A percentile compares a stretch with the other conserved stretches of the same genome.
Conservation (phyloP, 768 basidiomycete genomes). For the Tulasnella sp. region DNA sequence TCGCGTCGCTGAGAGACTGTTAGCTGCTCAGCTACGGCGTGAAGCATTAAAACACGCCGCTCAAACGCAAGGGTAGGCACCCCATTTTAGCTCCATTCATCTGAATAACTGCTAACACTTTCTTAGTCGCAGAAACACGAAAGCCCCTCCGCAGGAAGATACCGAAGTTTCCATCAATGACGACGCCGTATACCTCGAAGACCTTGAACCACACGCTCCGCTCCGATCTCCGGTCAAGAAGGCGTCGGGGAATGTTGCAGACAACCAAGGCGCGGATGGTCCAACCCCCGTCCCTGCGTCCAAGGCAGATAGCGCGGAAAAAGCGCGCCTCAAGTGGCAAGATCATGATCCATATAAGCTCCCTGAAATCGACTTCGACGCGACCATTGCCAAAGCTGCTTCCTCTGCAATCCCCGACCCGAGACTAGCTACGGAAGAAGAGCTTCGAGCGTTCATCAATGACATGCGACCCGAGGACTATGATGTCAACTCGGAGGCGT, state of each 20-base stretch:
- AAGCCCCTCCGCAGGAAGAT: not conserved
- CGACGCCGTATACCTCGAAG: conserved; percentile 79
- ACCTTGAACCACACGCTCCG: conserved; percentile 37
- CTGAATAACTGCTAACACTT: not conserved
- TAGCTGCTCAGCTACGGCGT: conserved; percentile 86
- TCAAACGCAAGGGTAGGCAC: conserved; percentile 4
- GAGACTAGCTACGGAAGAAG: conserved; percentile 91
- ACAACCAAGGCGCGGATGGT: conserved; percentile 22
- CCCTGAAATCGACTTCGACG: conserved; percentile 67
- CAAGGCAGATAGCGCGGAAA: conserved; percentile 39
- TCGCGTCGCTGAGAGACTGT: conserved; percentile 79
- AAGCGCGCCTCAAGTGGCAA: conserved; percentile 14
- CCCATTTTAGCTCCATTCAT: not conserved
- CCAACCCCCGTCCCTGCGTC: conserved; percentile 30
- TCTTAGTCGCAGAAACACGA: not conserved
- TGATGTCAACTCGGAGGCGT: conserved; percentile 80
- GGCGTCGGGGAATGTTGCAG: conserved; percentile 22
- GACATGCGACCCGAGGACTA: conserved; percentile 95
- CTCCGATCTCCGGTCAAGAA: conserved; percentile 41
- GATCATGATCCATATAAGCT: conserved; percentile 83
- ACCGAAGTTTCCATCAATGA: conserved; percentile 38
- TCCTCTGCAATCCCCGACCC: conserved; percentile 63
- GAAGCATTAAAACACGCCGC: conserved; percentile 54
- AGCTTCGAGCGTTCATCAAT: conserved; percentile 84
- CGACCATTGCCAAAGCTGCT: conserved; percentile 49